A percentile compares a stretch with the other conserved stretches of the same genome.
Conservation (phyloP, 1,284 basidiomycete genomes). For the Chondrostereum purpureum region DNA sequence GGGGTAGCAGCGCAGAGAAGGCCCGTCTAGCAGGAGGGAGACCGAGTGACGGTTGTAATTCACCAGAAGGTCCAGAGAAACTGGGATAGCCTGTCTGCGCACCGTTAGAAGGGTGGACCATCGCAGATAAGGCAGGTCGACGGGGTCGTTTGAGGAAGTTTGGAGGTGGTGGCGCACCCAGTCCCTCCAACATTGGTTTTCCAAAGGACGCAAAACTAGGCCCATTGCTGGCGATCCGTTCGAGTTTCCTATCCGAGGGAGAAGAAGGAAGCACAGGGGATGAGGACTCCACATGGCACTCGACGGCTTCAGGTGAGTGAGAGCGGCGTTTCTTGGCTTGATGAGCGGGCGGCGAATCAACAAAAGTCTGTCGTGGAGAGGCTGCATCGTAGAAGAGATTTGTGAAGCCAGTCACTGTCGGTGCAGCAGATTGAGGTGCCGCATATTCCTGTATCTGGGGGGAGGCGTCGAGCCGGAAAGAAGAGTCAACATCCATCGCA, state of each 20-base stretch:
- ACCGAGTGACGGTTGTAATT: slow-evolving; percentile 17
- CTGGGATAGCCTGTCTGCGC: slow-evolving; percentile 32
- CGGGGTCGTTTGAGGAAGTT: slow-evolving; percentile 52
- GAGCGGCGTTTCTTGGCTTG: slow-evolving; percentile 64
- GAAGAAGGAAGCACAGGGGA: slow-evolving; percentile 59
- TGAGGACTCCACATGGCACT: slow-evolving; percentile 33
- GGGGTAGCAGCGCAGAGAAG: slow-evolving; percentile 66
- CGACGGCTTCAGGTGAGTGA: slow-evolving; percentile 50
- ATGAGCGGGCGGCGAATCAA: slow-evolving; percentile 35
- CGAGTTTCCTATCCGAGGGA: slow-evolving; percentile 58
- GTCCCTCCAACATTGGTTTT: slow-evolving; percentile 55
- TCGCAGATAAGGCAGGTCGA: slow-evolving; percentile 61
- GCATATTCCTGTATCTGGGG: slow-evolving; percentile 21
- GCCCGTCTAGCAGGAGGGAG: slow-evolving; percentile 56
- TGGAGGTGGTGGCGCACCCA: slow-evolving; percentile 46
- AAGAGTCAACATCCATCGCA: slow-evolving; percentile 72
- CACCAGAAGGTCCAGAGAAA: slow-evolving; percentile 28
- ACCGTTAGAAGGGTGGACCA: slow-evolving; percentile 43
- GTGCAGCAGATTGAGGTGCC: slow-evolving; percentile 42
- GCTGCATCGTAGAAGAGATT: slow-evolving; percentile 54
- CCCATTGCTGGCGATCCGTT: slow-evolving; percentile 43
- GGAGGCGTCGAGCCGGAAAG: slow-evolving; percentile 29
- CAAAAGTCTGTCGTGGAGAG: slow-evolving; percentile 40
- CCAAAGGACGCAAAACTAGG: slow-evolving; percentile 33
- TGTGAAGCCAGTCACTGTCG: slow-evolving; percentile 46